These are phyloP conservation scores for Flaveria floridana DNA, from an alignment of 140 eudicot genomes.

Conservation along the genomic window DNA sequence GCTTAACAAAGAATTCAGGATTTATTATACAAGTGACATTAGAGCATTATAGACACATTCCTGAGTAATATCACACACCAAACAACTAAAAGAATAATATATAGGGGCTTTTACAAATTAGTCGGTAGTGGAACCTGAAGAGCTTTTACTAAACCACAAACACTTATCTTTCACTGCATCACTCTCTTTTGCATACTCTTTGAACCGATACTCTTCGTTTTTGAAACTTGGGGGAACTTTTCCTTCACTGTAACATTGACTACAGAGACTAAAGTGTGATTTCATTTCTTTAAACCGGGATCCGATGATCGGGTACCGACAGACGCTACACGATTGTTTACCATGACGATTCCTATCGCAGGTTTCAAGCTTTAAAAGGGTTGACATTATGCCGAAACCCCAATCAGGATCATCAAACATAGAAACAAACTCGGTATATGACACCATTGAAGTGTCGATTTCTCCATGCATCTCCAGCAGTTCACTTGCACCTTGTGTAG, in stretches of 20 bases:
- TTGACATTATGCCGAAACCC: constrained; percentile 86
- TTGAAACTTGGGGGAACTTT: constrained; percentile 88
- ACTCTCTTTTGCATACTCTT: constrained; percentile 70
- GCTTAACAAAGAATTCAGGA: constrained; percentile 45
- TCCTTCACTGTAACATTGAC: constrained; percentile 91
- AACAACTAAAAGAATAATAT: constrained; percentile 39
- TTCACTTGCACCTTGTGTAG: constrained; percentile 81
- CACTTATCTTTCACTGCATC: constrained; percentile 93
- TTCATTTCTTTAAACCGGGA: constrained; percentile 89
- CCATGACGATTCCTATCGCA: constrained; percentile 89
- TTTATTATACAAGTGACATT: constrained; percentile 38
- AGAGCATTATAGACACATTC: constrained; percentile 31
- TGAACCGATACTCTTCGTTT: constrained; percentile 75
- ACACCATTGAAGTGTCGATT: constrained; percentile 55
- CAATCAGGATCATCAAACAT: constrained; percentile 94
- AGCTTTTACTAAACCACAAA: constrained; percentile 76
- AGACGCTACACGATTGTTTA: constrained; percentile 67
- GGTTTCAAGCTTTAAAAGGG: constrained; percentile 66
- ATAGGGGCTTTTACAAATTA: constrained; percentile 27
- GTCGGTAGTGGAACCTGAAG: constrained; percentile 28
- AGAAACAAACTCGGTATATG: constrained; percentile 60
- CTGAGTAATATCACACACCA: constrained; percentile 32
- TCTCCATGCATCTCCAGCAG: constrained; percentile 83
- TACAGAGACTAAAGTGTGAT: constrained; percentile 72
- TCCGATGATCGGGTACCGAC: constrained; percentile 92